A percentile compares a stretch with the other conserved stretches of the same genome.
Conservation (phyloP, 164 flowering plant species). For the Magnolia changhungtana region DNA sequence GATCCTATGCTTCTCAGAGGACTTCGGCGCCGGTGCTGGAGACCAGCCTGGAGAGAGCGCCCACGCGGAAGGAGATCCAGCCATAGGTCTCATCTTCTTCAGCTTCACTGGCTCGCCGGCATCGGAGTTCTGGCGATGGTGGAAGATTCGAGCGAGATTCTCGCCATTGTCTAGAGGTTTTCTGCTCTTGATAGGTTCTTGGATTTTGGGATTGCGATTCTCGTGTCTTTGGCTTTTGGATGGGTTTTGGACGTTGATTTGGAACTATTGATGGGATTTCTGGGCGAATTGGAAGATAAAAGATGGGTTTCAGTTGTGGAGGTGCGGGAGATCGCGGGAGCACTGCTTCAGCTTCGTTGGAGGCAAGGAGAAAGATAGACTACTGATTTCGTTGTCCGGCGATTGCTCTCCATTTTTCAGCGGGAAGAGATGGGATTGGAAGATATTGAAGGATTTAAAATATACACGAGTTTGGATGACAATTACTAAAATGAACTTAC, state of each 20-base stretch:
- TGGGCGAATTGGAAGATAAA: conserved; percentile 6
- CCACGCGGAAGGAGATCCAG: conserved; percentile 67
- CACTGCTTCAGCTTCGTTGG: conserved; percentile 28
- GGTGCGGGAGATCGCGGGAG: not conserved
- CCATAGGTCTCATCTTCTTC: conserved; percentile 16
- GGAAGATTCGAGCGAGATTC: conserved; percentile 5
- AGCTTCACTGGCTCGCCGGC: not conserved
- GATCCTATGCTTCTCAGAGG: conserved; percentile 16
- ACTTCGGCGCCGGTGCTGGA: conserved; percentile 11
- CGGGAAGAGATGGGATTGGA: too few relatives aligned
- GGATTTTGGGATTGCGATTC: not conserved
- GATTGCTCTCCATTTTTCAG: too few relatives aligned
- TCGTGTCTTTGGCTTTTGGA: conserved; percentile 7
- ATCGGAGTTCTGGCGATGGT: conserved; percentile 4
- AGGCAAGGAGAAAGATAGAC: conserved; percentile 26
- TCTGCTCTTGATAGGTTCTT: not conserved
- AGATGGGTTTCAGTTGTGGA: conserved; percentile 9
- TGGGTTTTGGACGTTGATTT: conserved; percentile 30
- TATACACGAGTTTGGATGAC: too few relatives aligned
- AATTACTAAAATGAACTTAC: too few relatives aligned
- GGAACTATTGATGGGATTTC: conserved; percentile 19
- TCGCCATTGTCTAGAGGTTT: conserved; percentile 7
- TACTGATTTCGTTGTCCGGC: conserved; percentile 1
- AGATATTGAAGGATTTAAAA: too few relatives aligned
- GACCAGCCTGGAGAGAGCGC: conserved; percentile 68